phyloP scores from a whole-genome alignment of 2,329 filamentous ascomycete genomes.

The Sporothrix luriei region DNA sequence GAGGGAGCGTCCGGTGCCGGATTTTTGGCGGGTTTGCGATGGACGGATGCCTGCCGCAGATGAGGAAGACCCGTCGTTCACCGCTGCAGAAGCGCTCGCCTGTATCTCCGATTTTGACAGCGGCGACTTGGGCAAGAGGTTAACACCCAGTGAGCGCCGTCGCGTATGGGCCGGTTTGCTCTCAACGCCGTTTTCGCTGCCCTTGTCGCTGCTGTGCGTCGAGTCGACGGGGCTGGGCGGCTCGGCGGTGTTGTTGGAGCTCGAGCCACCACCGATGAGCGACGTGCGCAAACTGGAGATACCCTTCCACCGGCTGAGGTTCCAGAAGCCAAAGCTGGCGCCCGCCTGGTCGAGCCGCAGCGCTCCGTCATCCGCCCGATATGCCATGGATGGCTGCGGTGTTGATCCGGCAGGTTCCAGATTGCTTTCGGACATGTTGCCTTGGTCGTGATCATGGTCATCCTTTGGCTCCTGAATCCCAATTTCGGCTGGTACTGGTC shows the following conservation, averaged over 20 bases:
- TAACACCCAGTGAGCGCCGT: slow-evolving; percentile 36
- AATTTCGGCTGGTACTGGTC: neutral
- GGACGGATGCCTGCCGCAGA: neutral
- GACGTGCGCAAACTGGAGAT: slow-evolving; percentile 43
- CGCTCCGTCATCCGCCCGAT: slow-evolving; percentile 47
- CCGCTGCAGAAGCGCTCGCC: neutral
- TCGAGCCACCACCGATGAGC: slow-evolving; percentile 10
- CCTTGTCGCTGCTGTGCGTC: neutral
- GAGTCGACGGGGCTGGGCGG: slow-evolving; percentile 8
- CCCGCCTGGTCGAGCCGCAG: slow-evolving; percentile 46
- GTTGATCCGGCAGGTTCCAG: slow-evolving; percentile 47
- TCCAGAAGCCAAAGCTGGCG: slow-evolving; percentile 59
- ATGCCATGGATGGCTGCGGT: slow-evolving; percentile 56
- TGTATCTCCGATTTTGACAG: slow-evolving; percentile 28
- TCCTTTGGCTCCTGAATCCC: neutral
- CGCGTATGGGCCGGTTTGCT: slow-evolving; percentile 3
- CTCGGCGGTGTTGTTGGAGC: neutral
- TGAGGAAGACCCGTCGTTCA: neutral
- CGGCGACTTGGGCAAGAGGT: slow-evolving; percentile 32
- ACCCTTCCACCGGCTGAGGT: slow-evolving; percentile 56
- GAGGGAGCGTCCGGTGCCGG: neutral
- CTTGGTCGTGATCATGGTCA: neutral
- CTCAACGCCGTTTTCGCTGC: neutral
- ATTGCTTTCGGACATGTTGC: neutral
- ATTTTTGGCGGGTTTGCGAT: slow-evolving; percentile 3